phyloP scores from a whole-genome alignment of 768 basidiomycete genomes.

The Albatrellus ellisii region DNA sequence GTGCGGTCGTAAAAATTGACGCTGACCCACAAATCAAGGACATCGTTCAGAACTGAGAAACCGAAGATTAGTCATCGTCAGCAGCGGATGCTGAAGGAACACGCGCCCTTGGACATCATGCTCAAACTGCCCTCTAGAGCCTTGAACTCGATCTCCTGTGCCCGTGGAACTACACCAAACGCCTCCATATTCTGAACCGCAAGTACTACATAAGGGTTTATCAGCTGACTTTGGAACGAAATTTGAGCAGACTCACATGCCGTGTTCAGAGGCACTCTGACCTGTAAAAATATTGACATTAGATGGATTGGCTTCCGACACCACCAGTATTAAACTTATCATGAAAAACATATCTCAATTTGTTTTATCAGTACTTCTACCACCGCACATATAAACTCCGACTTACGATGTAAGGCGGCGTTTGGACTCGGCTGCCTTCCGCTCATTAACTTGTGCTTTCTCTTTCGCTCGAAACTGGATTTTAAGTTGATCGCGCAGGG shows the following conservation, averaged over 20 bases:
- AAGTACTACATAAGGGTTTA: constrained; percentile 28
- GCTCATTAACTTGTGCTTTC: constrained; percentile 49
- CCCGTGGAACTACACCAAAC: constrained; percentile 52
- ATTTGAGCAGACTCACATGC: constrained; percentile 28
- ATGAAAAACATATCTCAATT: constrained; percentile 58
- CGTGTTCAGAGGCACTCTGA: constrained; percentile 72
- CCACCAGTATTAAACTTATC: constrained; percentile 40
- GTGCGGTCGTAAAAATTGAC: not conserved
- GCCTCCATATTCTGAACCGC: constrained; percentile 92
- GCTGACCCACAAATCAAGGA: constrained; percentile 60
- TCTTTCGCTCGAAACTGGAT: constrained; percentile 42
- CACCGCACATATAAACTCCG: constrained; percentile 18
- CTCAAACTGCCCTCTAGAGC: constrained; percentile 71
- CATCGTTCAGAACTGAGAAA: constrained; percentile 54
- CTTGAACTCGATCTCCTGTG: constrained; percentile 80
- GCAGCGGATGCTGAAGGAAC: not conserved
- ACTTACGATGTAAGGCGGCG: constrained; percentile 66
- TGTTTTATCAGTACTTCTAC: not conserved
- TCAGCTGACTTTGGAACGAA: not conserved
- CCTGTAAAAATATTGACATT: constrained; percentile 30
- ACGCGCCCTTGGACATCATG: constrained; percentile 77
- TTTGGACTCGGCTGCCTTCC: constrained; percentile 69
- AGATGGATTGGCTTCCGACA: constrained; percentile 16
- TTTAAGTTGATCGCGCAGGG: constrained; percentile 40
- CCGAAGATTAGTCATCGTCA: constrained; percentile 5